phyloP scores from a whole-genome alignment of 768 basidiomycete genomes.

The Serendipita vermifera region DNA sequence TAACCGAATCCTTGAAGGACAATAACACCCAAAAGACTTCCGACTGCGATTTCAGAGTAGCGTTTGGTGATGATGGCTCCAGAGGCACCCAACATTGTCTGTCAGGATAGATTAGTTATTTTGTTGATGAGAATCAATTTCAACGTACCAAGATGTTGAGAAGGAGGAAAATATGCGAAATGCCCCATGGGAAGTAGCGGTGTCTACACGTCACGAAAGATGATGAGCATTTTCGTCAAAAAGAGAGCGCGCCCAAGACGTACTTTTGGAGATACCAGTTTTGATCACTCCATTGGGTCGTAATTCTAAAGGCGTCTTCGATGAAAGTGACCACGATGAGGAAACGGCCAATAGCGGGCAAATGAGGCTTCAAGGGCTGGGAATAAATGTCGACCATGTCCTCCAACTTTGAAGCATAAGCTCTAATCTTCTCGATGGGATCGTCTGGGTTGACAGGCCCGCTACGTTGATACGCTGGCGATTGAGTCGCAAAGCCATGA shows the following conservation, averaged over 20 bases:
- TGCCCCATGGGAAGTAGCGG: conserved; percentile 87
- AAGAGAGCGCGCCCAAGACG: conserved; percentile 23
- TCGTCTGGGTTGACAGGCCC: conserved; percentile 33
- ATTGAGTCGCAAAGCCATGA: background rate
- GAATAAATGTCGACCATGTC: conserved; percentile 87
- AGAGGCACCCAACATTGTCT: conserved; percentile 86
- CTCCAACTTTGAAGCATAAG: conserved; percentile 64
- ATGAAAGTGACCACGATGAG: conserved; percentile 96
- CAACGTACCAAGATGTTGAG: conserved; percentile 77
- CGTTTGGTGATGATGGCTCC: conserved; percentile 75
- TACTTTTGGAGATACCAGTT: conserved; percentile 96
- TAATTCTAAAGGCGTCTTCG: conserved; percentile 88
- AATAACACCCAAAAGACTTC: conserved; percentile 81
- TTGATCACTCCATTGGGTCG: conserved; percentile 94
- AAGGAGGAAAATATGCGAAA: conserved; percentile 86
- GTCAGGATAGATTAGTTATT: background rate
- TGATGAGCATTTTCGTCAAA: background rate
- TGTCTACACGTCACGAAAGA: conserved; percentile 41
- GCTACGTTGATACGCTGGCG: background rate
- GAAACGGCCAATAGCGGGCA: conserved; percentile 91
- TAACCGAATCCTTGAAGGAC: conserved; percentile 96
- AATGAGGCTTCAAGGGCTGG: conserved; percentile 83
- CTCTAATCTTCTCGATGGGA: conserved; percentile 64
- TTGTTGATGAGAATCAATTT: background rate
- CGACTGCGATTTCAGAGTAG: conserved; percentile 78